Conservation (phyloP, 176 grass and related monocot species). For the Raddia distichophylla region DNA sequence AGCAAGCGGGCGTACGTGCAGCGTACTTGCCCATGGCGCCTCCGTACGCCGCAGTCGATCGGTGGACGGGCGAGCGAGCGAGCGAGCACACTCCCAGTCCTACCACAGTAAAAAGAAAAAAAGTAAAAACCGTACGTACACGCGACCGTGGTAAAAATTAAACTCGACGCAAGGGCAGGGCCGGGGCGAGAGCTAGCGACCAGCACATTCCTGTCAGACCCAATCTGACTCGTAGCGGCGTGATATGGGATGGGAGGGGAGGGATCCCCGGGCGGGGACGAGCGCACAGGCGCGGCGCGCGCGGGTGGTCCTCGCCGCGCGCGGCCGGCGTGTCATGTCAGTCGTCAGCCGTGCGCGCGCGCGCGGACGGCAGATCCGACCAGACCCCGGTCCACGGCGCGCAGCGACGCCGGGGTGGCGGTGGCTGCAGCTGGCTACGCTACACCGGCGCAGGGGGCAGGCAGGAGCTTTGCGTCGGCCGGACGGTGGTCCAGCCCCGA, state of each 20-base stretch:
- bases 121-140: neutral
- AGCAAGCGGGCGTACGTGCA: too few species aligned
- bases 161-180: neutral
- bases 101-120: neutral
- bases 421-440: too few species aligned
- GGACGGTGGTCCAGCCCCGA: constrained; percentile 37
- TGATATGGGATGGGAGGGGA: neutral
- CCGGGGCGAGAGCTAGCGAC: neutral
- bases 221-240: constrained; percentile 26
- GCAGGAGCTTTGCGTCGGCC: constrained; percentile 21
- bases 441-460: constrained; percentile 42
- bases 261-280: neutral
- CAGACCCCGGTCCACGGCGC: constrained; percentile 66
- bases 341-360: neutral
- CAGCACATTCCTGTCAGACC: constrained; percentile 17
- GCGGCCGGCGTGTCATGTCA: too few species aligned
- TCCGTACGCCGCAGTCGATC: constrained; percentile 25
- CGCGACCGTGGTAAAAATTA: constrained; percentile 26
- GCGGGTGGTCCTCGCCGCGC: constrained; percentile 18
- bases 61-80: neutral
- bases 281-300: neutral
- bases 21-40: neutral
- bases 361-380: constrained; percentile 46
- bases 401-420: constrained; percentile 33
- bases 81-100: neutral